Base-by-base conservation (phyloP, 352 stramenopile species). In the Globisporangium irregulare region DNA sequence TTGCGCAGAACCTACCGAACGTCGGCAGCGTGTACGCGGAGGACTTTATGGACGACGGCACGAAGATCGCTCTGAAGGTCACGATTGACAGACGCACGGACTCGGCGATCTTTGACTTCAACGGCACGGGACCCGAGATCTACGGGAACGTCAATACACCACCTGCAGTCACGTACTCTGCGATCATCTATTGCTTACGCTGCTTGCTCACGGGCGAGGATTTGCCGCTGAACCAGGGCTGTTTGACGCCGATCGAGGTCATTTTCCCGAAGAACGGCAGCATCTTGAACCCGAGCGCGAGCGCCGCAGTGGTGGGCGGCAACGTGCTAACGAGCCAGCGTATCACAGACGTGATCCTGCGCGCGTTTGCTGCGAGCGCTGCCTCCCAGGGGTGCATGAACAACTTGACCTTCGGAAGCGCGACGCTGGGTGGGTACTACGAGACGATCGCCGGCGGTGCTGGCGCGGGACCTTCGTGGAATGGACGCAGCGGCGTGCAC, bases 371-470 rank as follows among this genome's bases (percentile, higher is more conserved):
- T 3, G 97, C 97, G 14, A 98, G 94, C 72, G 97, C 98, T 4
- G 97, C 97, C 1, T 99, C 93, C 46, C 97, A 99, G 73, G 98
- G 98, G 0, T 99, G 97, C 76, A 99, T 99, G 98, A 99, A 99
- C 83, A 99, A 99, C 76, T 85, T 99, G 27, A 99, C 96, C 22
- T 99, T 99, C 81, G 98, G 98, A 32, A 97, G 98, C 71, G 84
- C 97, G 15, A 87, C 80, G 27, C 77, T 98, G 27, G 92, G 92
- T 15, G 97, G 97, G 6, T 99, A 99, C 77, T 99, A 99, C 81
- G 97, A 99, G 77, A 99, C 98, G 7, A 99, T 99, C 77, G 97
- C 97, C 15, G 98, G 98, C 59, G 98, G 98, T 27, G 94, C 97
- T 38, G 98, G 97, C 36, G 97, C 97, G 29, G 98, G 97, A 1